These are phyloP conservation scores for Candida tallmaniae DNA, from an alignment of 805 yeast genomes.

Conservation along the genomic window DNA sequence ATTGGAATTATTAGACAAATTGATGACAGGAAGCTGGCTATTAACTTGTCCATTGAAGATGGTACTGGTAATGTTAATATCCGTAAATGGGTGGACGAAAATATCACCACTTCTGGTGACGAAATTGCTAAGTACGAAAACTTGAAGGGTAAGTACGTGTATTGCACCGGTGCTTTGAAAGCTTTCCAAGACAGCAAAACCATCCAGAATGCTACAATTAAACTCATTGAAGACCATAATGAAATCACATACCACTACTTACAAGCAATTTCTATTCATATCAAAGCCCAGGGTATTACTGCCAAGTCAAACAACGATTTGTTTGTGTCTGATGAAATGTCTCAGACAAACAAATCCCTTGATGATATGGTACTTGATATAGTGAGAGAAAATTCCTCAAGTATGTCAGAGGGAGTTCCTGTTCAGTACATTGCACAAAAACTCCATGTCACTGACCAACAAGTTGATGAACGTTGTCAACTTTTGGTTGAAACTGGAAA, in stretches of 20 bases:
- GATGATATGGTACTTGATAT: constrained; percentile 46
- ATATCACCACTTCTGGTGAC: constrained; percentile 25
- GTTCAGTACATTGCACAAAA: constrained; percentile 55
- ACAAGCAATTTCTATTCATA: constrained; percentile 55
- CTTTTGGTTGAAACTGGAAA: constrained; percentile 63
- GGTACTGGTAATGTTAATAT: constrained; percentile 66
- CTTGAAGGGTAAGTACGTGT: constrained; percentile 54
- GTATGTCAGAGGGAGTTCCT: constrained; percentile 78
- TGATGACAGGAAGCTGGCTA: constrained; percentile 51
- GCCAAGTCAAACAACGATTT: constrained; percentile 20
- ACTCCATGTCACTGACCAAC: constrained; percentile 46
- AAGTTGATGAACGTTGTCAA: constrained; percentile 46
- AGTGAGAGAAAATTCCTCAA: constrained; percentile 45
- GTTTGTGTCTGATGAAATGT: constrained; percentile 28
- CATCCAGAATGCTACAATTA: constrained; percentile 59
- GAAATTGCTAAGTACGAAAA: constrained; percentile 29
- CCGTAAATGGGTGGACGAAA: constrained; percentile 53
- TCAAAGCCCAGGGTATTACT: constrained; percentile 49
- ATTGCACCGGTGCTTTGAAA: constrained; percentile 44
- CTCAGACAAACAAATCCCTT: constrained; percentile 2
- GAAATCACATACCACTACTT: constrained; percentile 65
- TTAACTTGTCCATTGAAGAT: constrained; percentile 63
- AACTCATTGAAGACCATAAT: constrained; percentile 57
- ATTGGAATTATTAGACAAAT: constrained; percentile 70
- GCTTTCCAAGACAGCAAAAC: constrained; percentile 62